phyloP scores from a whole-genome alignment of 2,329 filamentous ascomycete species.

The Thielaviopsis musarum region DNA sequence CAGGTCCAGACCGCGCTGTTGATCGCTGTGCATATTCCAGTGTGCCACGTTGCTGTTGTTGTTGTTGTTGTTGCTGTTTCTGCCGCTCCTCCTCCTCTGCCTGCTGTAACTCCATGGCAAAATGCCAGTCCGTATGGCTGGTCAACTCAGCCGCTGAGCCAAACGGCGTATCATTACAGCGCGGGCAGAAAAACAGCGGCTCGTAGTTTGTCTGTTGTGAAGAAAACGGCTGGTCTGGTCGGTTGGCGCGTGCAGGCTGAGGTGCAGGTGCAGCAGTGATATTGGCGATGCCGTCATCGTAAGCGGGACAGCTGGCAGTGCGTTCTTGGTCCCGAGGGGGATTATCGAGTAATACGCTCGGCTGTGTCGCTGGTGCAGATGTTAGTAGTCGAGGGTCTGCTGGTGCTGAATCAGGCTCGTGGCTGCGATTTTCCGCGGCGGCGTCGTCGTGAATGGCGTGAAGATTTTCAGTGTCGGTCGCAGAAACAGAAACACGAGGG shows the following conservation, averaged over 20 bases:
- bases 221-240: background rate
- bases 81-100: slow-evolving; percentile 21
- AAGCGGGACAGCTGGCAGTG: background rate
- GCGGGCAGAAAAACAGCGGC: slow-evolving; percentile 6
- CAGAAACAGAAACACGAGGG: no score
- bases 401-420: background rate
- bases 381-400: background rate
- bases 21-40: background rate
- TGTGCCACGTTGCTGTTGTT: background rate
- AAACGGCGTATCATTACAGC: slow-evolving; percentile 7
- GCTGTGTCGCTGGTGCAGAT: background rate
- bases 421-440: background rate
- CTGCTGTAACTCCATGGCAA: slow-evolving; percentile 70
- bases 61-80: no score
- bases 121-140: slow-evolving; percentile 87
- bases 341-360: background rate
- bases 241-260: background rate
- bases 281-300: background rate
- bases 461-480: background rate
- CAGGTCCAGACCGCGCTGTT: background rate
- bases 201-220: background rate
- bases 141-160: slow-evolving; percentile 37
- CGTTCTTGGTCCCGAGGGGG: background rate
- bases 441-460: background rate
- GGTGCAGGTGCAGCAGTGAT: background rate